Evolutionary conservation across 768 basidiomycete species (phyloP).

Genomic region (Auriscalpium microsporum): DNA sequence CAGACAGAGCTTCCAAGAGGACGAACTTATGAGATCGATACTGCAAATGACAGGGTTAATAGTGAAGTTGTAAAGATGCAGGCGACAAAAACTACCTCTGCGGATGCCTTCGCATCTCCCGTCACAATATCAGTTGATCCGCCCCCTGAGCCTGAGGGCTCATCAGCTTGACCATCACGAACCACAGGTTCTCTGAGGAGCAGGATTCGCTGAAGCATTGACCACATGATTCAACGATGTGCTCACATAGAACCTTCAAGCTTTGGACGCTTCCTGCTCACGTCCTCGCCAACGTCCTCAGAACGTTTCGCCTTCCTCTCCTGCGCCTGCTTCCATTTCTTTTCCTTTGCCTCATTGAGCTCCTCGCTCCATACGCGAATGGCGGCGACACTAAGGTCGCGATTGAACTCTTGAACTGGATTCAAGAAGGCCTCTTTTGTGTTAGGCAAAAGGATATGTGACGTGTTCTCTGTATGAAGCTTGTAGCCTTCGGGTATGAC

Average conservation of each 20-base stretch:
- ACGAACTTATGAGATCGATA: constrained; percentile 61
- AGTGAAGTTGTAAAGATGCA: background rate
- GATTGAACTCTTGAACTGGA: constrained; percentile 97
- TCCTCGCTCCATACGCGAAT: constrained; percentile 86
- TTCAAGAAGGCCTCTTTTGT: constrained; percentile 88
- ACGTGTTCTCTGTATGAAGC: constrained; percentile 74
- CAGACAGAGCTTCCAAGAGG: constrained; percentile 88
- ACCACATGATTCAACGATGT: too few relatives aligned
- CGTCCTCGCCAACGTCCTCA: constrained; percentile 20
- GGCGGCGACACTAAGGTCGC: constrained; percentile 86
- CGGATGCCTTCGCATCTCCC: background rate
- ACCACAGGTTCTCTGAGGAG: too few relatives aligned
- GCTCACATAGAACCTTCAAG: constrained; percentile 1
- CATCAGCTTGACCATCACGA: too few relatives aligned
- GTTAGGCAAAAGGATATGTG: constrained; percentile 69
- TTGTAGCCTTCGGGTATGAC: constrained; percentile 65
- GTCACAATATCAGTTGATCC: background rate
- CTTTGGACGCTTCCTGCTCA: constrained; percentile 15
- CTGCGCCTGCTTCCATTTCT: constrained; percentile 45
- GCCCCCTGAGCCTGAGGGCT: constrained; percentile 1
- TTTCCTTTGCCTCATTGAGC: constrained; percentile 51
- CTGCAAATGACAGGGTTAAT: constrained; percentile 19
- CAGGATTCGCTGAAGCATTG: too few relatives aligned
- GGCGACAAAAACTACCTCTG: constrained; percentile 3
- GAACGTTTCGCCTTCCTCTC: constrained; percentile 36